phyloP scores from a whole-genome alignment of 345 rosid genomes.

The Barbarea vulgaris region DNA sequence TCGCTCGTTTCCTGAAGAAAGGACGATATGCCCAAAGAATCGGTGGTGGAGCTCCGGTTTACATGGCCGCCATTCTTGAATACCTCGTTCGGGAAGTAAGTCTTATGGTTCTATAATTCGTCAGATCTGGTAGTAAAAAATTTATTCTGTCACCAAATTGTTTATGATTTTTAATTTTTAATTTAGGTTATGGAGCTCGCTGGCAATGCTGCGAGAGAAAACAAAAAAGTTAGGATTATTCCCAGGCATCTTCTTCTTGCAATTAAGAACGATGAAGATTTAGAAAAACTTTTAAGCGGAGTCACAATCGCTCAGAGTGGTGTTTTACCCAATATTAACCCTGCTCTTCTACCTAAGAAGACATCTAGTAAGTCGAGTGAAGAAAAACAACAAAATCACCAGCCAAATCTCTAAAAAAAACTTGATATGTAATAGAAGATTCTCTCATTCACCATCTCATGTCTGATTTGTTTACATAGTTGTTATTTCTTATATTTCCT shows the following conservation, averaged over 20 bases:
- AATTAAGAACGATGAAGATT: conserved; percentile 74
- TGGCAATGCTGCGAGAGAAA: too few relatives aligned
- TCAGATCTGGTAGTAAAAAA: neutral
- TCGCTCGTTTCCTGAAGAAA: conserved; percentile 66
- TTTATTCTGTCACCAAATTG: too few relatives aligned
- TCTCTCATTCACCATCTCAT: conserved; percentile 1
- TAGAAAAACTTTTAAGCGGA: conserved; percentile 65
- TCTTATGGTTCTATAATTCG: too few relatives aligned
- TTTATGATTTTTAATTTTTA: too few relatives aligned
- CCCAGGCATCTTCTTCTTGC: conserved; percentile 57
- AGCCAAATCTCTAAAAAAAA: conserved; percentile 26
- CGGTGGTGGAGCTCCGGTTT: too few relatives aligned
- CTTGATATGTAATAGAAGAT: neutral
- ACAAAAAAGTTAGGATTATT: too few relatives aligned
- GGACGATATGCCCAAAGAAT: too few relatives aligned
- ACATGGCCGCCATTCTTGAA: too few relatives aligned
- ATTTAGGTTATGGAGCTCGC: too few relatives aligned
- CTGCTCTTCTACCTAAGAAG: conserved; percentile 57
- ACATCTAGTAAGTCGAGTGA: conserved; percentile 40
- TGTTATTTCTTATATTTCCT: neutral
- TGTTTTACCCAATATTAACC: conserved; percentile 69
- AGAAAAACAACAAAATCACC: conserved; percentile 62
- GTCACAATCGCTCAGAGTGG: conserved; percentile 85
- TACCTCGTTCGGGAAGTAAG: too few relatives aligned
- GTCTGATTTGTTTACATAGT: neutral